These are phyloP conservation scores for Cymbopogon citratus DNA, from an alignment of 176 grass and related monocot species.

Conservation along the genomic window DNA sequence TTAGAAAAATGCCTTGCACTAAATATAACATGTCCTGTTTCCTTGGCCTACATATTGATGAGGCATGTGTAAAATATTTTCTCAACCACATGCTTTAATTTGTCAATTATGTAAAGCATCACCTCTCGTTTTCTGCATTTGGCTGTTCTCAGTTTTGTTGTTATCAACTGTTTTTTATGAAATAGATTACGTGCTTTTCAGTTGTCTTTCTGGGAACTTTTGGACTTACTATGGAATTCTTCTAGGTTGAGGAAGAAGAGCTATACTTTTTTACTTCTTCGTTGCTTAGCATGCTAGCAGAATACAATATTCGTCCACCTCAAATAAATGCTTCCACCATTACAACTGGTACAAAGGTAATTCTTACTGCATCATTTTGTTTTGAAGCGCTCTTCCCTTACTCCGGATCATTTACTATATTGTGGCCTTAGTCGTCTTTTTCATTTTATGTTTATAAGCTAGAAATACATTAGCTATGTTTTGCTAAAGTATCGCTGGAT, in stretches of 20 bases:
- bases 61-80: not conserved
- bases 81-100: not conserved
- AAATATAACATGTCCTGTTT: not conserved
- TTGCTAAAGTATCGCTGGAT: not conserved
- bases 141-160: not conserved
- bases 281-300: conserved; percentile 79
- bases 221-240: conserved; percentile 16
- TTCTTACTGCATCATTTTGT: not conserved
- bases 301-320: conserved; percentile 70
- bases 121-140: conserved; percentile 1
- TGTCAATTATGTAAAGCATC: conserved; percentile 1
- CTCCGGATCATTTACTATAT: conserved; percentile 6
- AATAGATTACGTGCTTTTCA: conserved; percentile 1
- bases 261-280: conserved; percentile 85
- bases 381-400: not conserved
- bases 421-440: not conserved
- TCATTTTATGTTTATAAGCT: not conserved
- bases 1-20: not conserved
- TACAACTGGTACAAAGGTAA: conserved; percentile 67
- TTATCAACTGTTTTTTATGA: conserved; percentile 1
- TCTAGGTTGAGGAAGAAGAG: conserved; percentile 89
- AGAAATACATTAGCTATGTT: not conserved
- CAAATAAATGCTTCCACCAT: conserved; percentile 73
- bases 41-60: not conserved
- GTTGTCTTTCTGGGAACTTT: conserved; percentile 4